Evolutionary conservation across 208 protist genomes (phyloP), one percentile per base, ranked within the genome.

Genomic region (Strigomonas galati): DNA sequence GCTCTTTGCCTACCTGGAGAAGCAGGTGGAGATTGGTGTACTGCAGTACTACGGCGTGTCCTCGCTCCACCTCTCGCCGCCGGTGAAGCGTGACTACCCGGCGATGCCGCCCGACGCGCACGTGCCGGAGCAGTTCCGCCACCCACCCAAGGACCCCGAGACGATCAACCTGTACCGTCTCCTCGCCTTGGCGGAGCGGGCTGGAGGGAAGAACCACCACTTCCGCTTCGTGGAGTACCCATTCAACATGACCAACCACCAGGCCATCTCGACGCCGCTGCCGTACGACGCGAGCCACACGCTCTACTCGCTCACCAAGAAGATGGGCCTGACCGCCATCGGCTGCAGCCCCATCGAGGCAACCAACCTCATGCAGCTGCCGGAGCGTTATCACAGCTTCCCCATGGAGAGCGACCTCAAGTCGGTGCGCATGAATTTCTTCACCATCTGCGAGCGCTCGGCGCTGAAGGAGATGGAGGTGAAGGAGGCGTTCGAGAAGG

Each of bases 351-450:
- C 89, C n/a, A 57, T 95, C 15, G 85, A 95, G 72, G 79, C 89
- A 44, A 85, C 79, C 17, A 90, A 95, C 65, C 31, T 95, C 43
- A 91, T 91, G 89, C 68, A 83, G 24, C 72, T 92, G 68, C 64
- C 83, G n/a, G 84, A 95, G 75, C 89, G 89, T 43, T 95, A 95
- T 71, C 89, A 95, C 71, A 95, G 89, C 67, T 95, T 95, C 54
- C 86, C 89, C 0, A 82, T 91, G 75, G 84, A 93, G 62, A 57
- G 76, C 31, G 89, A 95, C 66, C 73, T 95, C 1, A 89, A 86
- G 66, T 72, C 76, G 30, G 64, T 91, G 60, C 89, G 89, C 59
- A 91, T 93, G 85, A 95, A 92, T 65, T 95, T 91, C 71, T 91
- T 95, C 65, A 86, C 85, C 5, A 70, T 95, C 24, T 83, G 78